phyloP scores from a whole-genome alignment of 306 rosid genomes.

The Vachellia collinsii region DNA sequence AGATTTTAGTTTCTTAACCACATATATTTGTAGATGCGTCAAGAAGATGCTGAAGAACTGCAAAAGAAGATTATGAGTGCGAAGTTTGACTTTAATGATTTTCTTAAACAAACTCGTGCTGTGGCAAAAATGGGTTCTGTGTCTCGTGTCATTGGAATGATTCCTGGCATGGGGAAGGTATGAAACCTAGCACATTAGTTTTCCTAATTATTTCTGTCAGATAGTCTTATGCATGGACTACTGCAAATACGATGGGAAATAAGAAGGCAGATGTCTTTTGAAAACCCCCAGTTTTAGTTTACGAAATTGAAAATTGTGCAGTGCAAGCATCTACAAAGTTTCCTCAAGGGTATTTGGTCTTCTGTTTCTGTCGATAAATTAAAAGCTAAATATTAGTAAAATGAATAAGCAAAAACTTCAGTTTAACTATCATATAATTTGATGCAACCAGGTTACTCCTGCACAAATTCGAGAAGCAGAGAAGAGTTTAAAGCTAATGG shows the following conservation, averaged over 20 bases:
- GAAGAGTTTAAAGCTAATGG: slow-evolving; percentile 86
- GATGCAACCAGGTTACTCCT: slow-evolving; percentile 80
- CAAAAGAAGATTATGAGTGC: slow-evolving; percentile 99
- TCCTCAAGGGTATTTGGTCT: slow-evolving; percentile 10
- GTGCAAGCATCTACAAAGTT: slow-evolving; percentile 19
- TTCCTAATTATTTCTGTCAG: slow-evolving; percentile 23
- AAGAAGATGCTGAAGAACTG: slow-evolving; percentile 97
- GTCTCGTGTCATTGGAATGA: slow-evolving; percentile 97
- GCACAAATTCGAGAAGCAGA: slow-evolving; percentile 98
- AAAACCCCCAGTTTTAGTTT: slow-evolving; percentile 19
- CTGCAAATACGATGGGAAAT: slow-evolving; percentile 6
- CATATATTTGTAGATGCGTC: slow-evolving; percentile 63
- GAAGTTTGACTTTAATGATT: slow-evolving; percentile 96
- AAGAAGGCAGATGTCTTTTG: slow-evolving; percentile 17
- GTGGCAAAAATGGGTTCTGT: slow-evolving; percentile 98
- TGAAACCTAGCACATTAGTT: slow-evolving; percentile 28
- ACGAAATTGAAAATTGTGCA: slow-evolving; percentile 33
- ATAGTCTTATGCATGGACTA: background rate
- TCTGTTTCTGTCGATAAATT: slow-evolving; percentile 17
- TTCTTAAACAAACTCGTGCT: slow-evolving; percentile 93
- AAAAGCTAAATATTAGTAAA: background rate
- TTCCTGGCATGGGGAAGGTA: slow-evolving; percentile 99
- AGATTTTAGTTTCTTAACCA: slow-evolving; percentile 26
- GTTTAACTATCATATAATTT: background rate
- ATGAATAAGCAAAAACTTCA: background rate